Evolutionary conservation across 2,329 filamentous ascomycete genomes (phyloP).

Genomic region (Xylariaceae sp.): DNA sequence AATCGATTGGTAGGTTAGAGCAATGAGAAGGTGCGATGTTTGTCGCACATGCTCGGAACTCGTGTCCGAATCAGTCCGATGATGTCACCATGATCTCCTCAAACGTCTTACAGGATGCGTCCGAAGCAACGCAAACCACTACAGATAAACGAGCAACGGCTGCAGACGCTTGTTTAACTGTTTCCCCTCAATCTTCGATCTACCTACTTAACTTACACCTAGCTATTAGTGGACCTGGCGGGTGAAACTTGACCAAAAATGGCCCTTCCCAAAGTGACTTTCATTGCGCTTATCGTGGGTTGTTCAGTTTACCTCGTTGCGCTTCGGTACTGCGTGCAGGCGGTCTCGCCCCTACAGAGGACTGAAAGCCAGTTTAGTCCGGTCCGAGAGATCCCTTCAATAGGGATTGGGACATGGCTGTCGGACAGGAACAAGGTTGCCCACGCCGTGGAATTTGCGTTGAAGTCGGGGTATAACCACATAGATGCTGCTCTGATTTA

Average conservation of each 20-base stretch:
- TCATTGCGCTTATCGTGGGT: constrained; percentile 5
- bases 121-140: constrained; percentile 2
- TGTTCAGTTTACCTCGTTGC: constrained; percentile 3
- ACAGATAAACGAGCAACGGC: too few species aligned
- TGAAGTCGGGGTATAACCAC: constrained; percentile 27
- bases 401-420: constrained; percentile 30
- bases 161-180: too few species aligned
- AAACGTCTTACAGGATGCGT: constrained; percentile 1
- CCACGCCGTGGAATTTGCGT: constrained; percentile 27
- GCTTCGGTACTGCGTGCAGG: constrained; percentile 1
- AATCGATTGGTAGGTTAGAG: too few species aligned
- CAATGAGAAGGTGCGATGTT: background rate
- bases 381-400: constrained; percentile 22
- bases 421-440: constrained; percentile 26
- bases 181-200: too few species aligned
- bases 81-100: constrained; percentile 15
- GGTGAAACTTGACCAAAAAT: constrained; percentile 3
- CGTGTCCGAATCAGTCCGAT: constrained; percentile 9
- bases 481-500: constrained; percentile 29
- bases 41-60: too few species aligned
- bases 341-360: constrained; percentile 9
- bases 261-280: constrained; percentile 3
- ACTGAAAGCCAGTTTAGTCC: background rate
- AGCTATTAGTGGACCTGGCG: too few species aligned
- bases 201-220: too few species aligned